These are phyloP conservation scores for Trichoderma sp. DNA, from an alignment of 2,329 filamentous ascomycete genomes.

Conservation along the genomic window DNA sequence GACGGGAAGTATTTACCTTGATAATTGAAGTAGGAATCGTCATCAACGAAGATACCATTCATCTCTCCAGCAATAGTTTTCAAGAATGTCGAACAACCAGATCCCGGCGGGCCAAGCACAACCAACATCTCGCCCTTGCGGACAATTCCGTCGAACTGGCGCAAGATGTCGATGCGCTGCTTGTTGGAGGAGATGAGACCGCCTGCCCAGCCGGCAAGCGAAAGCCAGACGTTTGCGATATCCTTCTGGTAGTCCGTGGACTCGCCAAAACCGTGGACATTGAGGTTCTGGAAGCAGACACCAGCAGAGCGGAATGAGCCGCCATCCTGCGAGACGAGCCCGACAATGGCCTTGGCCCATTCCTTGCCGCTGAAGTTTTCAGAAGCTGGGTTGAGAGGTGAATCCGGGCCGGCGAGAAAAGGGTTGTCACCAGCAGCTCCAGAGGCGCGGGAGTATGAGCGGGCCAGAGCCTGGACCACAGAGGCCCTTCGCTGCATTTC, in stretches of 20 bases:
- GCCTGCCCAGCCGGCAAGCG: conserved; percentile 48
- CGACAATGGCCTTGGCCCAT: conserved; percentile 65
- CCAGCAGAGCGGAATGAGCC: conserved; percentile 63
- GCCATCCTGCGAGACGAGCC: conserved; percentile 56
- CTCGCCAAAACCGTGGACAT: conserved; percentile 68
- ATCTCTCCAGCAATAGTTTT: conserved; percentile 85
- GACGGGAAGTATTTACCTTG: conserved; percentile 56
- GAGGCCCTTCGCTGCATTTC: conserved; percentile 57
- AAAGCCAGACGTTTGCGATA: conserved; percentile 64
- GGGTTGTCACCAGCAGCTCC: conserved; percentile 50
- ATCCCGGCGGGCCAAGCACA: conserved; percentile 71
- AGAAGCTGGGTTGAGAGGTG: conserved; percentile 58
- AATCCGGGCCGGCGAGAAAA: conserved; percentile 54
- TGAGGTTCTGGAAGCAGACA: conserved; percentile 68
- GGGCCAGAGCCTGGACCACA: conserved; percentile 59
- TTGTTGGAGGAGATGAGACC: conserved; percentile 56
- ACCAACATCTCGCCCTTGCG: conserved; percentile 75
- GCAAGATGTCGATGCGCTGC: conserved; percentile 69
- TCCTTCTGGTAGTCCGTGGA: conserved; percentile 73
- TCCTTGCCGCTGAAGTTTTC: conserved; percentile 57
- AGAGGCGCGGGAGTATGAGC: conserved; percentile 57
- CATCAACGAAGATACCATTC: conserved; percentile 75
- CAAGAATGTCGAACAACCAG: conserved; percentile 82
- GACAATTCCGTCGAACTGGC: conserved; percentile 69
- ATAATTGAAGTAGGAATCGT: conserved; percentile 77